Evolutionary conservation across 1,139 yeast species (phyloP).

Genomic region (Zygoascus meyerae): DNA sequence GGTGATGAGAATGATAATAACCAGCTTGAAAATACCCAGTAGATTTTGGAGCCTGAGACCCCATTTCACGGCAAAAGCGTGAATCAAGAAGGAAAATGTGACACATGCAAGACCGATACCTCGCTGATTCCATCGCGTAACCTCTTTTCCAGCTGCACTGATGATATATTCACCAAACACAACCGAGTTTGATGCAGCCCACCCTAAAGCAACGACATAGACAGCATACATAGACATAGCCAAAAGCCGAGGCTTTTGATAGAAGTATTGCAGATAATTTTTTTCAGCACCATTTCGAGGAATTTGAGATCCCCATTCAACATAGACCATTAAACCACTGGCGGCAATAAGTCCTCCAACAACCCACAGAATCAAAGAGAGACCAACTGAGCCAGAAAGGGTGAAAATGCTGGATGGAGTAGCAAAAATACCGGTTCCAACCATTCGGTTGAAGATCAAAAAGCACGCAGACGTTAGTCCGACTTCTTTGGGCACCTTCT

Average conservation of each 20-base stretch:
- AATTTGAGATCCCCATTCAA: conserved; percentile 80
- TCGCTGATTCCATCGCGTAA: conserved; percentile 69
- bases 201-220: conserved; percentile 69
- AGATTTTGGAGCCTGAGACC: conserved; percentile 66
- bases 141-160: conserved; percentile 64
- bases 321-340: conserved; percentile 67
- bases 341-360: conserved; percentile 71
- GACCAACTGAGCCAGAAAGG: conserved; percentile 70
- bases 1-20: conserved; percentile 59
- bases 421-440: conserved; percentile 85
- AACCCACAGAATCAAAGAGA: conserved; percentile 68
- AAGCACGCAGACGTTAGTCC: conserved; percentile 67
- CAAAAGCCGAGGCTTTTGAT: conserved; percentile 60
- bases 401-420: conserved; percentile 72
- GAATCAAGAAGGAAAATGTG: conserved; percentile 63
- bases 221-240: conserved; percentile 72
- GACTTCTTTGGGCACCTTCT: conserved; percentile 31
- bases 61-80: conserved; percentile 54
- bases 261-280: conserved; percentile 71
- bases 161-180: conserved; percentile 48
- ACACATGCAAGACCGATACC: conserved; percentile 71
- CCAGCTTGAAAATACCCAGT: conserved; percentile 67
- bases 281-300: conserved; percentile 89
- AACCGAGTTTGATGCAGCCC: conserved; percentile 75
- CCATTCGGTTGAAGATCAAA: conserved; percentile 70